These are phyloP conservation scores for Fraxinus albicans DNA, from an alignment of 305 asterid genomes.

Conservation along the genomic window DNA sequence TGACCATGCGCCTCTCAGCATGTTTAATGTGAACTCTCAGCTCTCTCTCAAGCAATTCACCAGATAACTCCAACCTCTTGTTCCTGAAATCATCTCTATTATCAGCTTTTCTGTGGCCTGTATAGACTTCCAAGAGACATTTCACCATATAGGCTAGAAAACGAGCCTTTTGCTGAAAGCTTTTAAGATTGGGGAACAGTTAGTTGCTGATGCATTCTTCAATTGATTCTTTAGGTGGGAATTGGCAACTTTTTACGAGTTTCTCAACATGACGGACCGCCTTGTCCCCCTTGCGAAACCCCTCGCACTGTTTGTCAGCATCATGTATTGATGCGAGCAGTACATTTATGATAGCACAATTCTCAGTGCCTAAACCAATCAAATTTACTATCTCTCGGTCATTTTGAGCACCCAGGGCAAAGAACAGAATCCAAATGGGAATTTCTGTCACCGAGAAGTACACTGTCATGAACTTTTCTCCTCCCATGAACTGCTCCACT, in stretches of 20 bases:
- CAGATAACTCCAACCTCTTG: slow-evolving; percentile 90
- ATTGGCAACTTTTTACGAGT: slow-evolving; percentile 49
- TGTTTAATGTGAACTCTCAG: slow-evolving; percentile 74
- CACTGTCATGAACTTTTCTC: slow-evolving; percentile 58
- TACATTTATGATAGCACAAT: slow-evolving; percentile 49
- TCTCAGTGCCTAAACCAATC: slow-evolving; percentile 55
- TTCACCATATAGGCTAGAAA: slow-evolving; percentile 90
- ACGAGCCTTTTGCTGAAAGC: slow-evolving; percentile 62
- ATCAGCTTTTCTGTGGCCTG: slow-evolving; percentile 72
- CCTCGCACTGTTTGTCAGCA: slow-evolving; percentile 62
- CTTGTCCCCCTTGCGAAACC: slow-evolving; percentile 53
- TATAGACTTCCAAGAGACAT: slow-evolving; percentile 70
- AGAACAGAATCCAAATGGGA: slow-evolving; percentile 85
- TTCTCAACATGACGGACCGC: slow-evolving; percentile 45
- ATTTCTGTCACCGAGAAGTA: slow-evolving; percentile 64
- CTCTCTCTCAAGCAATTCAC: slow-evolving; percentile 85
- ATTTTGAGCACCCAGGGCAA: slow-evolving; percentile 72
- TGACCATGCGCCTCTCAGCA: slow-evolving; percentile 73
- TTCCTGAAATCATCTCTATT: slow-evolving; percentile 87
- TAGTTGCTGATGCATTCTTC: slow-evolving; percentile 60
- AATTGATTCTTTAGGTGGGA: slow-evolving; percentile 74
- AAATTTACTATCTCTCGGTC: slow-evolving; percentile 66
- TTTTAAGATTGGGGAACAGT: slow-evolving; percentile 64
- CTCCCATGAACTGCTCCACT: slow-evolving; percentile 52
- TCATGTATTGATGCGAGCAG: slow-evolving; percentile 70